phyloP scores from a whole-genome alignment of 768 basidiomycete species.

The Hygrocybe punicea region DNA sequence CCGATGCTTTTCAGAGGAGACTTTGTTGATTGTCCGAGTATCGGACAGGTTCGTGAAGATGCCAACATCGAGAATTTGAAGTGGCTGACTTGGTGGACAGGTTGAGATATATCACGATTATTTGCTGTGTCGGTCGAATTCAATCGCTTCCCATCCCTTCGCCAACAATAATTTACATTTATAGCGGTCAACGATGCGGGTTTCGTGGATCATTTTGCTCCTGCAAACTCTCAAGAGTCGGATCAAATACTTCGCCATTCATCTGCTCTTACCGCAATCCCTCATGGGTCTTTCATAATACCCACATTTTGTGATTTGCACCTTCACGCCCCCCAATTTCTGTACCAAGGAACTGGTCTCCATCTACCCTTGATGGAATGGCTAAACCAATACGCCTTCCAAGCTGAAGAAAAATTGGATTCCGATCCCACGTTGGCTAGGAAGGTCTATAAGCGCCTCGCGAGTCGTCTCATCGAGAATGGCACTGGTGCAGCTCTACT shows the following conservation, averaged over 20 bases:
- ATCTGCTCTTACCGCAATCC: constrained; percentile 31
- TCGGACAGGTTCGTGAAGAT: not conserved
- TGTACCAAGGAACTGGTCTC: constrained; percentile 83
- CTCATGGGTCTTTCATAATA: constrained; percentile 60
- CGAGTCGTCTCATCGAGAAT: constrained; percentile 58
- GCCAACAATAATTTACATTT: not conserved
- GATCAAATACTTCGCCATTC: not conserved
- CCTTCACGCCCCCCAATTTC: constrained; percentile 84
- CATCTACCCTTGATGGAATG: constrained; percentile 83
- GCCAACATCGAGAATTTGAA: not conserved
- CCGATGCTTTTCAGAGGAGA: constrained; percentile 1
- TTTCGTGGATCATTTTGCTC: not conserved
- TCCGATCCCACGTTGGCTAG: constrained; percentile 54
- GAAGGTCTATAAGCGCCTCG: constrained; percentile 66
- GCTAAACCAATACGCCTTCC: constrained; percentile 79
- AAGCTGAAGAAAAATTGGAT: constrained; percentile 77
- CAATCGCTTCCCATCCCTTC: not conserved
- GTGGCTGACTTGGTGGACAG: not conserved
- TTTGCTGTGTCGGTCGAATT: not conserved
- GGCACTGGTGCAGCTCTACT: constrained; percentile 77
- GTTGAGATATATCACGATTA: not conserved
- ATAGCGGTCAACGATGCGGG: not conserved
- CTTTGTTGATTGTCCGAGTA: constrained; percentile 1
- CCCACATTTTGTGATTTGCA: constrained; percentile 83
- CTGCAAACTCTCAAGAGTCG: not conserved